Conservation (phyloP, 257 asterid species). For the Cynanchum wilfordii region DNA sequence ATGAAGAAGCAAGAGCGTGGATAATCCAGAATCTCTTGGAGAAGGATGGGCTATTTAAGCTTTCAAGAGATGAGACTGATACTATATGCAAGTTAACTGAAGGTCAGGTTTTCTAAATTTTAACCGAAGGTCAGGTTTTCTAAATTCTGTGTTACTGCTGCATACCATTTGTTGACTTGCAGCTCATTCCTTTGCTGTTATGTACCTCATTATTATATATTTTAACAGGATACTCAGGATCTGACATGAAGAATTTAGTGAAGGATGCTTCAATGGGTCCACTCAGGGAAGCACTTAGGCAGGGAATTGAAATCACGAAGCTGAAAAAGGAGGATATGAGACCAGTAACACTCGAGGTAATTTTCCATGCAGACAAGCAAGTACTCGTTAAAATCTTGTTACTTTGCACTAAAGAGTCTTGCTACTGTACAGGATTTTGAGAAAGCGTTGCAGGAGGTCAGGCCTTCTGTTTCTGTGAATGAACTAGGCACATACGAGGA, state of each 20-base stretch:
- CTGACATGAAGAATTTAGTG: slow-evolving; percentile 97
- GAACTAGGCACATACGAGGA: slow-evolving; percentile 80
- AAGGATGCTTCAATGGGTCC: slow-evolving; percentile 99
- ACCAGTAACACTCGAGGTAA: slow-evolving; percentile 76
- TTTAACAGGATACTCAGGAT: slow-evolving; percentile 87
- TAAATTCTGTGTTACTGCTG: slow-evolving; percentile 15
- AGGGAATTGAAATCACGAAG: slow-evolving; percentile 76
- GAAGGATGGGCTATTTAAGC: slow-evolving; percentile 82
- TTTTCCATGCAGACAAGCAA: background rate
- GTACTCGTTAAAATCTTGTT: slow-evolving; percentile 5
- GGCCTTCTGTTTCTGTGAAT: slow-evolving; percentile 84
- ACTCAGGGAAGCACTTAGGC: slow-evolving; percentile 76
- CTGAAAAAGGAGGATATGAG: slow-evolving; percentile 91
- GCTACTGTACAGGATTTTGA: slow-evolving; percentile 61
- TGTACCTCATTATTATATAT: background rate
- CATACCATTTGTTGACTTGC: slow-evolving; percentile 13
- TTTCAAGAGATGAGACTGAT: slow-evolving; percentile 63
- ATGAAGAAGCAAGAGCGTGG: slow-evolving; percentile 94
- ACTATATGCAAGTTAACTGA: slow-evolving; percentile 74
- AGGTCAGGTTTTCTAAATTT: slow-evolving; percentile 37
- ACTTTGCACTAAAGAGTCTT: background rate
- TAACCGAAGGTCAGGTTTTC: slow-evolving; percentile 63
- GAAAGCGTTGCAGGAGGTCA: slow-evolving; percentile 83
- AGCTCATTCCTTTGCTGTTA: slow-evolving; percentile 5
- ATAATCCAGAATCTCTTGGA: slow-evolving; percentile 72